A percentile compares a stretch with the other conserved stretches of the same genome.
Evolutionary conservation across 2,329 filamentous ascomycete species (phyloP).

Genomic region (Clonostachys rosea): DNA sequence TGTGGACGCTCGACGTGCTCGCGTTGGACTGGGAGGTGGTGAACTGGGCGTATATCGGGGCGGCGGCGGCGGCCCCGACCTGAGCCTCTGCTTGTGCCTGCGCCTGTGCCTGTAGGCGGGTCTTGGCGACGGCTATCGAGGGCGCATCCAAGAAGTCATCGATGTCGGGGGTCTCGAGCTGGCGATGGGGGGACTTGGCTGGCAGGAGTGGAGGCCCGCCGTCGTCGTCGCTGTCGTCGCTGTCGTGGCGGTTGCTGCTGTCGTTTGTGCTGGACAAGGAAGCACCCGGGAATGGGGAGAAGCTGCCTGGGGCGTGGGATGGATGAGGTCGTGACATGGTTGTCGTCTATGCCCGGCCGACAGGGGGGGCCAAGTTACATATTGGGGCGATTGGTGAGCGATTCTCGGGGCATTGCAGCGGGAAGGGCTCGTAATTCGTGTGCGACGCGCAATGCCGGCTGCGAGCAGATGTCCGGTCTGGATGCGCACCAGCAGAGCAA

Average conservation of each 20-base stretch:
- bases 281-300: conserved; percentile 42
- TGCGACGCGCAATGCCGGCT: too few relatives aligned
- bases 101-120: conserved; percentile 25
- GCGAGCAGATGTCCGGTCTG: too few relatives aligned
- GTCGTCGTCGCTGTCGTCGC: conserved; percentile 6
- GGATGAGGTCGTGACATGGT: conserved; percentile 41
- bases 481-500: too few relatives aligned
- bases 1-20: conserved; percentile 39
- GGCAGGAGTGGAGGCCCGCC: neutral
- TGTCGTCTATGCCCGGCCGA: conserved; percentile 7
- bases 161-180: conserved; percentile 20
- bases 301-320: conserved; percentile 46
- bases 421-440: too few relatives aligned
- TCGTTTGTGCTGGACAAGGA: conserved; percentile 11
- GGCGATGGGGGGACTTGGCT: conserved; percentile 22
- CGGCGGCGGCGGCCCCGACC: conserved; percentile 23
- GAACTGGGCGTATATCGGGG: conserved; percentile 44
- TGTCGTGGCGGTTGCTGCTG: conserved; percentile 11
- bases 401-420: too few relatives aligned
- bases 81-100: too few relatives aligned
- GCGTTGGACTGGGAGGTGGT: conserved; percentile 36
- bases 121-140: conserved; percentile 39
- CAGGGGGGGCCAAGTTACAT: conserved; percentile 28
- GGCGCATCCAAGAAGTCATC: conserved; percentile 14
- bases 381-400: conserved; percentile 17